Base-by-base conservation (phyloP, 768 basidiomycete genomes). In the Boletus rufocinnamomeus region DNA sequence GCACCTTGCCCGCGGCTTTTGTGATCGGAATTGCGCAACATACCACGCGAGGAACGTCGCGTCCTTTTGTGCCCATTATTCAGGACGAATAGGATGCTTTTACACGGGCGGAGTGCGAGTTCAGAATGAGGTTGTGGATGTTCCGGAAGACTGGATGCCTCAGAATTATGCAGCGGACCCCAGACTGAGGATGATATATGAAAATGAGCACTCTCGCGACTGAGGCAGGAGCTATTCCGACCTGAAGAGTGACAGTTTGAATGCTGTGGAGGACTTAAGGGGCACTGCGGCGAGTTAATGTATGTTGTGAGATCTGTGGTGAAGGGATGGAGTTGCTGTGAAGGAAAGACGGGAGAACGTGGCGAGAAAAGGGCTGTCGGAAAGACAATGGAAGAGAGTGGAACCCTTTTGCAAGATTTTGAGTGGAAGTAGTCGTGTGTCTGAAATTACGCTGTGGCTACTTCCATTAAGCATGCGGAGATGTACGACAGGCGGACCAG, bases 1-100 rank as follows among this genome's bases (percentile, higher is more conserved):
- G 84, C 56, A 94, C 82, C 72, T 92, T 90, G 72, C 84, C 85
- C 7, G 85, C 84, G 28, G 86, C 76, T 62, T 86, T 82, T 47
- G 84, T 78, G 64, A 94, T 91, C 54, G 92, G 92, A 57, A 94
- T 94, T 51, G 92, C 92, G 71, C 92, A 93, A 75, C 92, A 94
- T 65, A 94, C 92, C 73, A 94, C 82, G 71, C 92, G 88, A 54
- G 92, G 92, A 50, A 83, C 83, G 55, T 87, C 75, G 64, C 91
- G 85, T 68, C 89, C 91, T 80, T 92, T 91, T 64, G 84, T 83
- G 65, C 75, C 75, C 79, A 80, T 81, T 64, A 60, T 62, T 61
- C 6, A 50, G 49, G 44, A 44, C 19, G 59, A 50, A 44, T 45
- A 38, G 21, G 19, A 44, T 50, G 55, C 32, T 50, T 51, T 54